Percentiles rank a stretch among this genome's conserved stretches.
Evolutionary conservation across 306 rosid genomes (phyloP).

Genomic region (Hippophae rhamnoides): DNA sequence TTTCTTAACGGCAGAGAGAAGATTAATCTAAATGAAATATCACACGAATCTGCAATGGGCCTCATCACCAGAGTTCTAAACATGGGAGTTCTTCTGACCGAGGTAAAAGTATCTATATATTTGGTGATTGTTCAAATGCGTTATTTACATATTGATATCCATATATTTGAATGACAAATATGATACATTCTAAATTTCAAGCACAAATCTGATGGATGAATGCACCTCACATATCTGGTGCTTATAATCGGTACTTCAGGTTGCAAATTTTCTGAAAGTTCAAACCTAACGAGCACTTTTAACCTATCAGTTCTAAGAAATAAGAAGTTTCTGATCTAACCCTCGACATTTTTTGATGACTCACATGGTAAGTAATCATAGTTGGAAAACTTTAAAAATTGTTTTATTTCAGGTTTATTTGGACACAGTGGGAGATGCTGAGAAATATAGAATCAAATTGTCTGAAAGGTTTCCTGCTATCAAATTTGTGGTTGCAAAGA

Average conservation of each 20-base stretch:
- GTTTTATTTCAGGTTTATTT: constrained; percentile 59
- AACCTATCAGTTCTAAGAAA: not conserved
- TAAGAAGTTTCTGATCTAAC: not conserved
- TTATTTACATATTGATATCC: not conserved
- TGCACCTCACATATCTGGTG: not conserved
- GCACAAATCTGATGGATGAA: not conserved
- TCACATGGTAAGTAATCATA: constrained; percentile 7
- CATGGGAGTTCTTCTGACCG: constrained; percentile 81
- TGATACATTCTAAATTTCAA: not conserved
- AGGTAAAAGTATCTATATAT: constrained; percentile 35
- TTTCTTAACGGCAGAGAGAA: constrained; percentile 44
- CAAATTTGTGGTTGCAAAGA: constrained; percentile 91
- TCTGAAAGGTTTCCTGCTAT: constrained; percentile 59
- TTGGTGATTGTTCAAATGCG: constrained; percentile 1
- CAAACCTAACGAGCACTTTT: constrained; percentile 1
- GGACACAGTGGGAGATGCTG: constrained; percentile 93
- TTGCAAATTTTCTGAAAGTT: not conserved
- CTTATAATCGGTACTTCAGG: not conserved
- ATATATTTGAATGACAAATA: not conserved
- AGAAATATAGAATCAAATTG: constrained; percentile 59
- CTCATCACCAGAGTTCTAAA: constrained; percentile 52
- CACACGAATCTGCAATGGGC: constrained; percentile 84
- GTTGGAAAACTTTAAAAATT: constrained; percentile 1
- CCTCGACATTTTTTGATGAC: not conserved
- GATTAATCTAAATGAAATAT: constrained; percentile 84